These are phyloP conservation scores for Microthyrium microscopicum DNA, from an alignment of 2,329 filamentous ascomycete genomes.

Conservation along the genomic window DNA sequence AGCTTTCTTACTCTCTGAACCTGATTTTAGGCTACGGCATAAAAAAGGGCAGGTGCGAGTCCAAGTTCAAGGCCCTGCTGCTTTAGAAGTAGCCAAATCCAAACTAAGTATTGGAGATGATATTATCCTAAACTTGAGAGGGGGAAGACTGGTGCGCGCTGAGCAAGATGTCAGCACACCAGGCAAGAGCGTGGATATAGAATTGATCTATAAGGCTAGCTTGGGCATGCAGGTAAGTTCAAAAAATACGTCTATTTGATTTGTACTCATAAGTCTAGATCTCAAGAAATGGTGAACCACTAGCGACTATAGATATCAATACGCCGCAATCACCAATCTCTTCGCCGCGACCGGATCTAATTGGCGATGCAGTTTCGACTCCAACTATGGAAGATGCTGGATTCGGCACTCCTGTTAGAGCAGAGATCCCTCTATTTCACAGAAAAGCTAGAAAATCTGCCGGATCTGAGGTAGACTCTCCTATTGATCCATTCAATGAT, in stretches of 20 bases:
- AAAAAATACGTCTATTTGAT: slow-evolving; percentile 7
- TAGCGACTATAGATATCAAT: slow-evolving; percentile 38
- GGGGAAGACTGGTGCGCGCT: slow-evolving; percentile 47
- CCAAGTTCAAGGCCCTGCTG: slow-evolving; percentile 54
- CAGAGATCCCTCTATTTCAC: slow-evolving; percentile 7
- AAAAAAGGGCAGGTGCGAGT: slow-evolving; percentile 67
- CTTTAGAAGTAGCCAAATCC: slow-evolving; percentile 48
- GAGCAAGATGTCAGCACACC: slow-evolving; percentile 36
- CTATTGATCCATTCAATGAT: slow-evolving; percentile 54
- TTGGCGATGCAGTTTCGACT: slow-evolving; percentile 1
- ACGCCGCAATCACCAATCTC: slow-evolving; percentile 8
- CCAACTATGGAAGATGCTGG: background rate
- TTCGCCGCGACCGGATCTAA: background rate
- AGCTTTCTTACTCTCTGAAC: slow-evolving; percentile 68
- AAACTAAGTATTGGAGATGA: slow-evolving; percentile 65
- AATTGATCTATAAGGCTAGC: slow-evolving; percentile 31
- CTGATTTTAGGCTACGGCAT: slow-evolving; percentile 64
- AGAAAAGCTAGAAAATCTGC: slow-evolving; percentile 56
- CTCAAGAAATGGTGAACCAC: slow-evolving; percentile 29
- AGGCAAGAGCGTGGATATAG: slow-evolving; percentile 40
- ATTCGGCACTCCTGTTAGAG: background rate
- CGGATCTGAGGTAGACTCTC: slow-evolving; percentile 46
- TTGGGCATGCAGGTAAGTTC: slow-evolving; percentile 18
- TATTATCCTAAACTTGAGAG: slow-evolving; percentile 50
- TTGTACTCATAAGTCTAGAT: too few relatives aligned